A percentile compares a stretch with the other conserved stretches of the same genome.
These are phyloP conservation scores for Cucurbita moschata DNA, from an alignment of 306 rosid species.

Conservation along the genomic window DNA sequence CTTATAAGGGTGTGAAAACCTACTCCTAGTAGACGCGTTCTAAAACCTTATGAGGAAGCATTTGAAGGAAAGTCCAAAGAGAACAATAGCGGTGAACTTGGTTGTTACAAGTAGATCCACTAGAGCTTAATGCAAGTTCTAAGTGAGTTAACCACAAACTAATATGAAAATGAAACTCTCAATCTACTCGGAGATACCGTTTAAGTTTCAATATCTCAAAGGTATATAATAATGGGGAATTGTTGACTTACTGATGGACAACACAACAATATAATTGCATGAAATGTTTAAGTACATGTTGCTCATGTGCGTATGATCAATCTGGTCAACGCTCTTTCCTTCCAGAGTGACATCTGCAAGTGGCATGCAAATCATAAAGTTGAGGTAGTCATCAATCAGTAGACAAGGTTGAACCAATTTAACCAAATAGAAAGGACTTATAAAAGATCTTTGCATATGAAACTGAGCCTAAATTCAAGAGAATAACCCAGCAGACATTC, in stretches of 20 bases:
- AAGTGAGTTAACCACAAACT: neutral
- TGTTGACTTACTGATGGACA: constrained; percentile 5
- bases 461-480: neutral
- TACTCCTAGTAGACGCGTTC: too few species aligned
- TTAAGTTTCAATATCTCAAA: neutral
- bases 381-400: neutral
- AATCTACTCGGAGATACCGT: neutral
- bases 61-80: too few species aligned
- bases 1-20: too few species aligned
- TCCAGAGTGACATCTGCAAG: constrained; percentile 8
- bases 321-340: neutral
- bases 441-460: neutral
- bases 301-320: neutral
- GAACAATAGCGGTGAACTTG: too few species aligned
- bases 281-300: neutral
- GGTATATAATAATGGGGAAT: neutral
- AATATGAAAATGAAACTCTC: neutral
- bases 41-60: too few species aligned
- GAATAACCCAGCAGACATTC: neutral
- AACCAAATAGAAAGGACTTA: neutral
- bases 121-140: neutral
- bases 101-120: neutral
- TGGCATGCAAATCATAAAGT: neutral
- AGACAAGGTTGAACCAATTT: neutral
- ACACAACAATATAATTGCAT: neutral